phyloP scores from a whole-genome alignment of 441 rosid genomes.

The Croton setiger region DNA sequence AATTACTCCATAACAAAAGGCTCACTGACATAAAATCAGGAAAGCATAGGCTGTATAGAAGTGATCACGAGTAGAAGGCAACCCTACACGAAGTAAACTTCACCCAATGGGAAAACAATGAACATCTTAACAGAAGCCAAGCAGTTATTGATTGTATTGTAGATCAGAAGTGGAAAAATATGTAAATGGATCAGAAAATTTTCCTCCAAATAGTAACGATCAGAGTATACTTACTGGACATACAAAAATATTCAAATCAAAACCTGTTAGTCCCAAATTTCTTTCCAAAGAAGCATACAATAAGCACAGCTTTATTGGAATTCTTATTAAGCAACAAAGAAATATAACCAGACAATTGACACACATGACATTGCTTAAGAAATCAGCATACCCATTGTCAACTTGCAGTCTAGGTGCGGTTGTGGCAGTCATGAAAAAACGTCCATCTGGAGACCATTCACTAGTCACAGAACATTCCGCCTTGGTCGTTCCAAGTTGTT shows the following conservation, averaged over 20 bases:
- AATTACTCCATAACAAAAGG: not conserved
- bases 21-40: not conserved
- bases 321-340: not conserved
- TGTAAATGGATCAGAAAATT: not conserved
- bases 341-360: not conserved
- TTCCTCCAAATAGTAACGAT: not conserved
- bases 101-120: not conserved
- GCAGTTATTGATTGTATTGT: not conserved
- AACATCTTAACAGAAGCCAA: not conserved
- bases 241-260: not conserved
- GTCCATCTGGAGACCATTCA: conserved; percentile 95
- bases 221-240: not conserved
- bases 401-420: conserved; percentile 94
- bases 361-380: not conserved
- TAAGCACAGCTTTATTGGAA: not conserved
- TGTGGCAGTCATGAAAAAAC: conserved; percentile 88
- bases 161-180: not conserved
- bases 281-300: not conserved
- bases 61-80: not conserved
- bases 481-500: conserved; percentile 66
- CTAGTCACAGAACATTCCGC: conserved; percentile 89
- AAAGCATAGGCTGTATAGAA: not conserved
- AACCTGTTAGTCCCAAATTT: not conserved
- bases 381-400: conserved; percentile 75
- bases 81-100: not conserved